Evolutionary conservation across 768 basidiomycete genomes (phyloP).

Genomic region (Lactifluus piperatus): DNA sequence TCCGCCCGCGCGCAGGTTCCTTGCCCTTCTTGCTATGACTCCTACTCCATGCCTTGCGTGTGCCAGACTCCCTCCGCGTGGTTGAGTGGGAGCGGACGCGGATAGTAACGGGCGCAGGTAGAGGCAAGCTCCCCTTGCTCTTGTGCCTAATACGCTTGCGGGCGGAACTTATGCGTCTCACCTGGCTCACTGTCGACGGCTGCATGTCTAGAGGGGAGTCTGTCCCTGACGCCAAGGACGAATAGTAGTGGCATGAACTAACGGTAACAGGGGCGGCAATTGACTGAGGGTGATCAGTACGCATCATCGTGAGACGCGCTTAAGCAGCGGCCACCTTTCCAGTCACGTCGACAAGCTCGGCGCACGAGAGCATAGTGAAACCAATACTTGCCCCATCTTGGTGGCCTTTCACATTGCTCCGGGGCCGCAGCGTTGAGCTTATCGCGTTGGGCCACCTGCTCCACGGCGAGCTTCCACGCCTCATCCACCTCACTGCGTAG

Average conservation of each 20-base stretch:
- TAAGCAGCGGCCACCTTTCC: conserved; percentile 12
- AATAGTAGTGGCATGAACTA: background rate
- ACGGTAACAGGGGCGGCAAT: background rate
- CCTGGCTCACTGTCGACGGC: conserved; percentile 23
- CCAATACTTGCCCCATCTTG: conserved; percentile 5
- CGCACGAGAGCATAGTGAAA: conserved; percentile 16
- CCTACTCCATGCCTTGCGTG: background rate
- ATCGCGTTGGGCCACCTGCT: conserved; percentile 64
- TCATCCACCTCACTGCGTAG: conserved; percentile 69
- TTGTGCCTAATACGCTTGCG: conserved; percentile 52
- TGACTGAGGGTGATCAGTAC: background rate
- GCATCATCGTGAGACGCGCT: conserved; percentile 14
- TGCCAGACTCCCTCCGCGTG: background rate
- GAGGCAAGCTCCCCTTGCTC: conserved; percentile 58
- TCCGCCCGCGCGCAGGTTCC: background rate
- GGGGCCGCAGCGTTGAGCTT: conserved; percentile 37
- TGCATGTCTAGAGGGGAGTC: background rate
- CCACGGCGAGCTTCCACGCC: conserved; percentile 73
- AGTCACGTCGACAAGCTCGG: conserved; percentile 15
- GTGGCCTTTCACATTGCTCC: background rate
- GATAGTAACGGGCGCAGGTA: conserved; percentile 32
- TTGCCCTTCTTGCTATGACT: conserved; percentile 12
- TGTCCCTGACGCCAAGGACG: background rate
- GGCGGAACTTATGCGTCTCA: conserved; percentile 51
- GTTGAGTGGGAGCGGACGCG: background rate